Evolutionary conservation across 148 eudicot species (phyloP).

Genomic region (Nepenthes gracilis): DNA sequence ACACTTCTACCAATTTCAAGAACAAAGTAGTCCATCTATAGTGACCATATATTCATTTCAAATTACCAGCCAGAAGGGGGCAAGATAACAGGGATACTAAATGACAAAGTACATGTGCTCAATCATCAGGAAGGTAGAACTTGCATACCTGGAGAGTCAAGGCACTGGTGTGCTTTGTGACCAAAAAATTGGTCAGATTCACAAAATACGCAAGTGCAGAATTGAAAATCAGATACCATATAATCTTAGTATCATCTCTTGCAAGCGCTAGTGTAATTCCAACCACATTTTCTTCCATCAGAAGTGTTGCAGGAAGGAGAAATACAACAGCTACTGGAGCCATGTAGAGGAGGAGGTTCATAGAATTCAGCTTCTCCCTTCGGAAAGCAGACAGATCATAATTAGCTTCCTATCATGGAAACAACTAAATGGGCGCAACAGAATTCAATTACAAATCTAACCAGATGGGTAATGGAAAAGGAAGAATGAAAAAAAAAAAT

Average conservation of each 20-base stretch:
- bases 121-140: not conserved
- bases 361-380: slow-evolving; percentile 40
- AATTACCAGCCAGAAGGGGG: no score
- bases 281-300: slow-evolving; percentile 32
- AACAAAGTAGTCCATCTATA: no score
- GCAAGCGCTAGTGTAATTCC: slow-evolving; percentile 30
- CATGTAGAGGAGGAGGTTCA: slow-evolving; percentile 40
- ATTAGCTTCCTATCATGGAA: not conserved
- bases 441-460: not conserved
- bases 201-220: slow-evolving; percentile 35
- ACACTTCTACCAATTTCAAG: no score
- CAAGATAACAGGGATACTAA: no score
- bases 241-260: slow-evolving; percentile 20
- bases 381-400: not conserved
- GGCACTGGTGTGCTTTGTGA: slow-evolving; percentile 40
- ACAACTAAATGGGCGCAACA: slow-evolving; percentile 1
- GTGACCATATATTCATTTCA: no score
- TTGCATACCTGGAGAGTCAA: slow-evolving; percentile 30
- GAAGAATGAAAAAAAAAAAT: not conserved
- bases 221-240: slow-evolving; percentile 32
- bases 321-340: slow-evolving; percentile 39
- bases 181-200: slow-evolving; percentile 35
- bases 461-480: not conserved
- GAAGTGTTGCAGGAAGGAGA: slow-evolving; percentile 31
- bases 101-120: not conserved